phyloP scores from a whole-genome alignment of 2,329 filamentous ascomycete genomes.

The Fusarium mexicanum region DNA sequence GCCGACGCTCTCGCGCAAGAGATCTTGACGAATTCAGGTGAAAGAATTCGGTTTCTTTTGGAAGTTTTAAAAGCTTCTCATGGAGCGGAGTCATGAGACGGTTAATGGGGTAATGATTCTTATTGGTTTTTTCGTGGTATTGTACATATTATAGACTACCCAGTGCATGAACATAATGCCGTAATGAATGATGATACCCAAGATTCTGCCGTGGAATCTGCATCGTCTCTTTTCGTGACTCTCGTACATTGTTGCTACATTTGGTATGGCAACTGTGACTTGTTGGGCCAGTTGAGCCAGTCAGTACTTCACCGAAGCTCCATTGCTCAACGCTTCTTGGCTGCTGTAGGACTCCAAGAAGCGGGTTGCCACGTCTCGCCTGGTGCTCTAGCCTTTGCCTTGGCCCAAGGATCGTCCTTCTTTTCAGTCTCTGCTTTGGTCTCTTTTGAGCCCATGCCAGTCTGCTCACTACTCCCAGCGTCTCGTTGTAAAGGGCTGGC shows the following conservation, averaged over 20 bases:
- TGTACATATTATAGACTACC: conserved; percentile 38
- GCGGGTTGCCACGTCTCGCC: conserved; percentile 75
- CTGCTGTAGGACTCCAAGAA: conserved; percentile 65
- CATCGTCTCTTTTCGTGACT: not conserved
- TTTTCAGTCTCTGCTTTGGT: conserved; percentile 21
- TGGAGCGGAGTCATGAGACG: conserved; percentile 25
- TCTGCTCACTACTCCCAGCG: conserved; percentile 3
- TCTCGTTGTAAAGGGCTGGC: conserved; percentile 4
- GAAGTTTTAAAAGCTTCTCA: conserved; percentile 45
- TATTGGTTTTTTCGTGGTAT: conserved; percentile 8
- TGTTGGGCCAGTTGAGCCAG: not conserved
- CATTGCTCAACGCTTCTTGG: conserved; percentile 43
- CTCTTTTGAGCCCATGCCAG: not conserved
- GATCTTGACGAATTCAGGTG: conserved; percentile 55
- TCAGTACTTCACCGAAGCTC: not conserved
- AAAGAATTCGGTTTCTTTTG: conserved; percentile 54
- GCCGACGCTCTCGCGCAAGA: conserved; percentile 55
- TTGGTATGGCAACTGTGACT: not conserved
- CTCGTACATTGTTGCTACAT: conserved; percentile 31
- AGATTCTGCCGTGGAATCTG: not conserved
- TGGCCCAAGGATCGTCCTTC: conserved; percentile 66
- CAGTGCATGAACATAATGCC: conserved; percentile 36
- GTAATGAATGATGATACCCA: conserved; percentile 39
- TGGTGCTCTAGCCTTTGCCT: conserved; percentile 56
- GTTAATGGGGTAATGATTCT: not conserved